phyloP scores from a whole-genome alignment of 73 alveolate genomes.

The Durusdinium trenchii region DNA sequence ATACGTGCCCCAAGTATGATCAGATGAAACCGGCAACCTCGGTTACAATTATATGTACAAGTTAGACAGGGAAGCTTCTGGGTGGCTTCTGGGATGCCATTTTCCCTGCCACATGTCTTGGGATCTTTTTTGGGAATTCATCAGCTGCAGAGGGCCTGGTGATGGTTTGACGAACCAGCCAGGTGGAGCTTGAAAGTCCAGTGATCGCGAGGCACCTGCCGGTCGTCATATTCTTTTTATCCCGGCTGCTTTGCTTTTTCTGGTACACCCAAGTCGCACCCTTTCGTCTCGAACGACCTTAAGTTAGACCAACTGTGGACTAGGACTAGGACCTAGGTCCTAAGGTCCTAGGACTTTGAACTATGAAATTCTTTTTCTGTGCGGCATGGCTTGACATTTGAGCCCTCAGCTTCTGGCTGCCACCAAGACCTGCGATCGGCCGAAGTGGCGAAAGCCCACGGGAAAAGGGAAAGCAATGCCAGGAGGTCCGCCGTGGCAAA shows the following conservation, averaged over 20 bases:
- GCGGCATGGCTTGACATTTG: neutral
- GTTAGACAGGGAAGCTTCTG: neutral
- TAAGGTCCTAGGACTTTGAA: too few relatives aligned
- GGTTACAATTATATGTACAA: too few relatives aligned
- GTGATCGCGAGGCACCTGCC: too few relatives aligned
- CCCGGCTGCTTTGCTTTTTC: too few relatives aligned
- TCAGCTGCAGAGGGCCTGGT: neutral
- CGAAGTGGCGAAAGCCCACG: neutral
- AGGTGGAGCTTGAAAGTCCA: constrained; percentile 29
- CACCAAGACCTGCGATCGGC: neutral
- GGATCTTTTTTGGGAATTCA: neutral
- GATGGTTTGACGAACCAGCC: neutral
- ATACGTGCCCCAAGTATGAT: too few relatives aligned
- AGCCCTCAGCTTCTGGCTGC: neutral
- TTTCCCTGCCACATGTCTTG: neutral
- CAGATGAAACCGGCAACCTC: too few relatives aligned
- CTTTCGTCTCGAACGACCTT: neutral
- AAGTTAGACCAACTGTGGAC: too few relatives aligned
- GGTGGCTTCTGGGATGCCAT: neutral
- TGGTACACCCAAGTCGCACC: too few relatives aligned
- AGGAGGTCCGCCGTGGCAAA: constrained; percentile 55
- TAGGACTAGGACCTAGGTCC: too few relatives aligned
- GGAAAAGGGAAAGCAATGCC: too few relatives aligned
- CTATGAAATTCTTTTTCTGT: neutral
- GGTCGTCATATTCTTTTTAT: too few relatives aligned